These are phyloP conservation scores for Friedmanniomyces endolithicus DNA, from an alignment of 495 filamentous ascomycete species.

Conservation along the genomic window DNA sequence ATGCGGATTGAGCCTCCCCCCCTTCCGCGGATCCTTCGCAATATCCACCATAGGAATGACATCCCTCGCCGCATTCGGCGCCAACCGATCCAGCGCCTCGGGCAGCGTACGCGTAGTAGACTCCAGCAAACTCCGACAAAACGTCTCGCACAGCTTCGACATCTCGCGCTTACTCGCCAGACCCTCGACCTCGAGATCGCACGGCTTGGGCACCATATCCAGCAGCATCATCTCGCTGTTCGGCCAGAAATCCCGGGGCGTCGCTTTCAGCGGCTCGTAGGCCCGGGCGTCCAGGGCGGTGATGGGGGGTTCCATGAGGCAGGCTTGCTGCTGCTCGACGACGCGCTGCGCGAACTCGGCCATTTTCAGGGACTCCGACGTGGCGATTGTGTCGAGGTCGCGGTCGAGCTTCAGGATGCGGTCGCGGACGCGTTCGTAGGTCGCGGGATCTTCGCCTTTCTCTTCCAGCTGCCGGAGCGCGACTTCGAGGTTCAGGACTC, in stretches of 20 bases:
- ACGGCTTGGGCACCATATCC: constrained; percentile 18
- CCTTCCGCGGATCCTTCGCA: constrained; percentile 25
- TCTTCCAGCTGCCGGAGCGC: constrained; percentile 1
- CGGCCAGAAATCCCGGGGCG: constrained; percentile 9
- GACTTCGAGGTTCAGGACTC: constrained; percentile 11
- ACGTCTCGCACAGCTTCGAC: neutral
- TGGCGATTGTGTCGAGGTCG: neutral
- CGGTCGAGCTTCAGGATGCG: constrained; percentile 1
- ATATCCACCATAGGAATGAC: constrained; percentile 23
- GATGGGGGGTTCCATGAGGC: constrained; percentile 1
- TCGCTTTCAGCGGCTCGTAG: constrained; percentile 14
- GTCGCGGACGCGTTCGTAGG: neutral
- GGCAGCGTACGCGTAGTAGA: neutral
- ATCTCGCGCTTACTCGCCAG: constrained; percentile 1
- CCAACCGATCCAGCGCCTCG: constrained; percentile 21
- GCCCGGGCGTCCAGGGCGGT: constrained; percentile 5
- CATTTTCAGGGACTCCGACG: neutral
- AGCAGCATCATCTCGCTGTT: constrained; percentile 14
- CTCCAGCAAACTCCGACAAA: constrained; percentile 17
- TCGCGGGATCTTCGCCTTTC: neutral
- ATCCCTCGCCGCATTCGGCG: constrained; percentile 26
- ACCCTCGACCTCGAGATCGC: constrained; percentile 6
- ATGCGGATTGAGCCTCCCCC: constrained; percentile 25
- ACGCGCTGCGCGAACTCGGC: neutral
- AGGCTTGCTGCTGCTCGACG: constrained; percentile 8